Conservation (phyloP, 208 protist genomes). For the Novymonas esmeraldas region DNA sequence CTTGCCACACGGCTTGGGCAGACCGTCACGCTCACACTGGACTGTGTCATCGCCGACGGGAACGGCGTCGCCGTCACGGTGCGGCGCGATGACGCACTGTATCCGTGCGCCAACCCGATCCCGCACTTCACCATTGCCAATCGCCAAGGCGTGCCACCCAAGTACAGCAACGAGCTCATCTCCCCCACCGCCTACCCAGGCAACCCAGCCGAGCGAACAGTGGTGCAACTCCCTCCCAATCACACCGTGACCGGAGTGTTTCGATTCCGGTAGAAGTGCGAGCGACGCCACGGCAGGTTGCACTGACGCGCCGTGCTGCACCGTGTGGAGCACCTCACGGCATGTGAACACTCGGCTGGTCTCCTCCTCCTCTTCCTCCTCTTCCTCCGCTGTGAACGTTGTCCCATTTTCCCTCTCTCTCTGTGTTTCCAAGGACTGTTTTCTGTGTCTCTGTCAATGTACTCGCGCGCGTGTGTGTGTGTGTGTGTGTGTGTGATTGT, state of each 20-base stretch:
- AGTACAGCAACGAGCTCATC: constrained; percentile 71
- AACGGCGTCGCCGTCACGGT: constrained; percentile 46
- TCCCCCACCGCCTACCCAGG: constrained; percentile 18
- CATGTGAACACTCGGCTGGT: too few relatives aligned
- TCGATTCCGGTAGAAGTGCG: constrained; percentile 22
- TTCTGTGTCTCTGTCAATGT: neutral
- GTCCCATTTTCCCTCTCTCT: neutral
- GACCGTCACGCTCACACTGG: constrained; percentile 43
- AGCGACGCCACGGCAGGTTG: neutral
- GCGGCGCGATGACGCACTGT: constrained; percentile 30
- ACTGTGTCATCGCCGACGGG: constrained; percentile 36
- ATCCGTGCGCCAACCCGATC: constrained; percentile 47
- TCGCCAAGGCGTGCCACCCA: constrained; percentile 44
- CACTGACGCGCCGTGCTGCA: too few relatives aligned
- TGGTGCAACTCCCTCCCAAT: constrained; percentile 14
- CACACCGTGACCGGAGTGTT: constrained; percentile 27
- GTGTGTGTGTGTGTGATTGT: neutral
- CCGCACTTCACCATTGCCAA: constrained; percentile 66
- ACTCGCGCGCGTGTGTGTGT: neutral
- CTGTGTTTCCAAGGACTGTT: neutral
- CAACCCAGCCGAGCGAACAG: constrained; percentile 9
- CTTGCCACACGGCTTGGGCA: constrained; percentile 32
- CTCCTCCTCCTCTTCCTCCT: neutral
- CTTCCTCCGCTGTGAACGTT: neutral
- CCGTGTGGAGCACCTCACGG: too few relatives aligned